A percentile compares a stretch with the other conserved stretches of the same genome.
phyloP scores from a whole-genome alignment of 768 basidiomycete genomes.

The Russula lepida region DNA sequence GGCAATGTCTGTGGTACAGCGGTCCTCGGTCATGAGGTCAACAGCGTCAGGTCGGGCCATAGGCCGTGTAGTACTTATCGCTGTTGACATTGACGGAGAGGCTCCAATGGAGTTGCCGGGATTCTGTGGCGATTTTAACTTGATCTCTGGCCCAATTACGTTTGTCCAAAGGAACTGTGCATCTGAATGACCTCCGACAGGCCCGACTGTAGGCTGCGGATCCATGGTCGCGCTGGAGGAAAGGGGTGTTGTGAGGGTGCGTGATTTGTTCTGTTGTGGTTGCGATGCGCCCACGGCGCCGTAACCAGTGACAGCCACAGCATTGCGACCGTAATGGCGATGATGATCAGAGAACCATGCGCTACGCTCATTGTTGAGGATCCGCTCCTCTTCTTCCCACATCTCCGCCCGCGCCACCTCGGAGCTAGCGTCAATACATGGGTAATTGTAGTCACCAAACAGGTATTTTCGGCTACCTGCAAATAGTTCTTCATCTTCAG shows the following conservation, averaged over 20 bases:
- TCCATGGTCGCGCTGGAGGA: slow-evolving; percentile 32
- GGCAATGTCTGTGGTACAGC: slow-evolving; percentile 44
- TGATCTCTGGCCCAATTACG: slow-evolving; percentile 14
- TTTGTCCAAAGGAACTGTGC: slow-evolving; percentile 43
- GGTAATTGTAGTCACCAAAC: slow-evolving; percentile 89
- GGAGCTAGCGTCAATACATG: slow-evolving; percentile 79
- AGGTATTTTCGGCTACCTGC: slow-evolving; percentile 67
- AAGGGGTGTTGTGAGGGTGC: slow-evolving; percentile 9
- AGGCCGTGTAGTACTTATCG: background rate
- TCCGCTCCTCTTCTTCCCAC: slow-evolving; percentile 82
- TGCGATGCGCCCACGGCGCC: slow-evolving; percentile 38
- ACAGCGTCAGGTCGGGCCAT: slow-evolving; percentile 58
- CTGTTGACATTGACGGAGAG: background rate
- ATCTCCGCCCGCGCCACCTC: slow-evolving; percentile 56
- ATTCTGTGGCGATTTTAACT: slow-evolving; percentile 18
- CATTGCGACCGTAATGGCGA: slow-evolving; percentile 37
- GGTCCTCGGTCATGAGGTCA: slow-evolving; percentile 77
- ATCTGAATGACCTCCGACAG: slow-evolving; percentile 29
- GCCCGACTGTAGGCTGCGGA: slow-evolving; percentile 36
- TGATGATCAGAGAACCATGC: slow-evolving; percentile 62
- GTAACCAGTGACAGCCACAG: slow-evolving; percentile 39
- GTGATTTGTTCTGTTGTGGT: background rate
- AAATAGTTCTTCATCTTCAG: slow-evolving; percentile 69
- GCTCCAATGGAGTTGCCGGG: slow-evolving; percentile 6
- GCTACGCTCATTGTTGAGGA: slow-evolving; percentile 64